These are phyloP conservation scores for Fusarium duplospermum DNA, from an alignment of 2,329 filamentous ascomycete species.

Conservation along the genomic window DNA sequence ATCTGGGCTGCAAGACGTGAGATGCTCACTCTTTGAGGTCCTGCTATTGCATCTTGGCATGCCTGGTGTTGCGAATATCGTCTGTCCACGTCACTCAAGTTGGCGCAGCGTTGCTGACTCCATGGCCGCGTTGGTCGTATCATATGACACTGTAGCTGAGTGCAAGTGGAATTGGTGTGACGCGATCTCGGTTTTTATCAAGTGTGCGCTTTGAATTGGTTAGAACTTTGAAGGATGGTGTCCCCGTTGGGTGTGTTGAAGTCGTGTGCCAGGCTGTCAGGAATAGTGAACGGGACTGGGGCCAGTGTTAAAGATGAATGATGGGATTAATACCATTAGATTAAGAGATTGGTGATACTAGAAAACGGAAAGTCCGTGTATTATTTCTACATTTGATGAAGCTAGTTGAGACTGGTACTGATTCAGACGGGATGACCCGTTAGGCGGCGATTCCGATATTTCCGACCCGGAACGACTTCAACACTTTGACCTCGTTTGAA, in stretches of 20 bases:
- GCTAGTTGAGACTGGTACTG: background rate
- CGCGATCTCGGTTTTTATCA: background rate
- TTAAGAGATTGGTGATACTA: background rate
- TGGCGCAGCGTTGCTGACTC: background rate
- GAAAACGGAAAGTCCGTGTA: background rate
- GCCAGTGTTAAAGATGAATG: background rate
- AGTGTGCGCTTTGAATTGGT: background rate
- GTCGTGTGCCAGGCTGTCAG: background rate
- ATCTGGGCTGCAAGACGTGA: background rate
- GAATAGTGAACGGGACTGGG: background rate
- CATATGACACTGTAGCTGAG: background rate
- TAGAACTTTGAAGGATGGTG: no score
- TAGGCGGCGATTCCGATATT: background rate
- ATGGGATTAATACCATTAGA: background rate
- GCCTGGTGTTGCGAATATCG: background rate
- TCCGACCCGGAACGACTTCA: background rate
- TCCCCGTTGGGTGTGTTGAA: background rate
- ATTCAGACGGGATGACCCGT: background rate
- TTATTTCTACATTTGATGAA: background rate
- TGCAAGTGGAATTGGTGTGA: rapidly evolving
- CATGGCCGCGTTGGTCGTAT: background rate
- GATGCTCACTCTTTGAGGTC: background rate
- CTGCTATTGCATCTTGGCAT: background rate
- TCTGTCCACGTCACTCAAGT: background rate
- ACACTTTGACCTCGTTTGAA: background rate